These are phyloP conservation scores for Fusarium cicatricum DNA, from an alignment of 2,329 filamentous ascomycete species.

Conservation along the genomic window DNA sequence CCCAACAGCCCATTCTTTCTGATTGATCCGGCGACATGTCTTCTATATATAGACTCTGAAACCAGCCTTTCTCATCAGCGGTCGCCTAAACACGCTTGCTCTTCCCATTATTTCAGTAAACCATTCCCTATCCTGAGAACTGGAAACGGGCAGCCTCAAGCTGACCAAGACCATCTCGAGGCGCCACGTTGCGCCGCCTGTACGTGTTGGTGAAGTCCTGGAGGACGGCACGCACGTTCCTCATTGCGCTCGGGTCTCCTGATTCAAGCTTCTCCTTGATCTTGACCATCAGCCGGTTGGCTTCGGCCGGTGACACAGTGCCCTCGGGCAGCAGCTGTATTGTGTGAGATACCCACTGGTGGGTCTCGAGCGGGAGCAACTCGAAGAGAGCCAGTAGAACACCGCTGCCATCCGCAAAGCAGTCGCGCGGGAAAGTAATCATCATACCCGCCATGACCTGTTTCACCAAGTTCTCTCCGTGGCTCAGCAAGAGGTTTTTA, in stretches of 20 bases:
- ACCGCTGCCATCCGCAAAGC: conserved; percentile 92
- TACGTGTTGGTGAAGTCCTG: conserved; percentile 98
- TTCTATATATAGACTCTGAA: conserved; percentile 6
- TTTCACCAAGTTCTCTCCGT: conserved; percentile 83
- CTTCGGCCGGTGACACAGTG: conserved; percentile 81
- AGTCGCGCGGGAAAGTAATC: conserved; percentile 97
- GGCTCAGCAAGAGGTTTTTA: conserved; percentile 71
- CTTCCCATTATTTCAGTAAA: background rate
- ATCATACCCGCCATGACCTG: conserved; percentile 97
- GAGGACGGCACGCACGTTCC: conserved; percentile 83
- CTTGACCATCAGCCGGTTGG: conserved; percentile 79
- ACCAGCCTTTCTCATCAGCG: background rate
- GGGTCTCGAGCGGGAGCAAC: conserved; percentile 80
- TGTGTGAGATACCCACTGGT: conserved; percentile 83
- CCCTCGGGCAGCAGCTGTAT: conserved; percentile 84
- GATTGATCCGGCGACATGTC: conserved; percentile 9
- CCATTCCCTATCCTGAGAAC: conserved; percentile 60
- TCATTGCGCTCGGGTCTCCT: conserved; percentile 66
- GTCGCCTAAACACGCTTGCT: background rate
- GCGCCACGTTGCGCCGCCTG: conserved; percentile 92
- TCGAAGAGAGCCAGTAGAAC: conserved; percentile 92
- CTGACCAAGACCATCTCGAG: conserved; percentile 86
- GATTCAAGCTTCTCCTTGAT: conserved; percentile 80
- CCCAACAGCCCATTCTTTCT: conserved; percentile 9
- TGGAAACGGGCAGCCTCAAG: conserved; percentile 88